Base-by-base conservation (phyloP, 192 early-diverging fungal species). In the Backusella morwellensis region DNA sequence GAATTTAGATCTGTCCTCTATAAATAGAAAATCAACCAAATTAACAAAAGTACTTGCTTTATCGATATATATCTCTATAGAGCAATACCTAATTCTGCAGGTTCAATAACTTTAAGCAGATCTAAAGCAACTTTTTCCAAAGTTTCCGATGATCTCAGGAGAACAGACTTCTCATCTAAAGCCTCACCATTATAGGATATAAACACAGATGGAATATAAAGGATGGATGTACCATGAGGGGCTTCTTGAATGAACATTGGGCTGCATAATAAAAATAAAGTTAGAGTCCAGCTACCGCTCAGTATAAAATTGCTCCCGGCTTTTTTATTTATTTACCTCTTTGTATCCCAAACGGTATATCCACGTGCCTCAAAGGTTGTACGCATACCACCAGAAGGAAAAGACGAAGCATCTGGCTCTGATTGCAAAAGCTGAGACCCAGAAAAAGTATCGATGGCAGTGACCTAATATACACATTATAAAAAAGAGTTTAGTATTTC, bases 121-220 rank as follows among this genome's bases (percentile, higher is more conserved):
- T 92, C 91, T 42, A 91, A 83, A 44, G 93, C 90, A 52, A 93
- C 90, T 78, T 88, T 93, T 70, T 95, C 94, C 78, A 99, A 83
- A 72, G 90, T 90, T 78, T 95, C 95, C 75, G 92, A 90, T 34
- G 97, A 97, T 75, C 96, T 91, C 79, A 99, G 89, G 69, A 99
- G 90, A 74, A 95, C 93, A 8, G 97, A 97, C 93, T 99, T 99
- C 86, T 97, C 96, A 84, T 99, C 97, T 44, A 99, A 91, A 68
- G 96, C 97, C 68, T 99, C 95, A 75, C 97, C 97, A 87, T 99
- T 97, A 89, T 99, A 99, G 63, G 96, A 97, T 83, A 99, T 99
- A 83, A 96, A 99, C 76, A 97, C 95, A 68, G 95, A 99, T 29
- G 96, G 97, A 63, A 99, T 92, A 80, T 99, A 99, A 73, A 99